A percentile compares a stretch with the other conserved stretches of the same genome.
Evolutionary conservation across 192 early-diverging fungal genomes (phyloP).

Genomic region (Dissophora ornata): DNA sequence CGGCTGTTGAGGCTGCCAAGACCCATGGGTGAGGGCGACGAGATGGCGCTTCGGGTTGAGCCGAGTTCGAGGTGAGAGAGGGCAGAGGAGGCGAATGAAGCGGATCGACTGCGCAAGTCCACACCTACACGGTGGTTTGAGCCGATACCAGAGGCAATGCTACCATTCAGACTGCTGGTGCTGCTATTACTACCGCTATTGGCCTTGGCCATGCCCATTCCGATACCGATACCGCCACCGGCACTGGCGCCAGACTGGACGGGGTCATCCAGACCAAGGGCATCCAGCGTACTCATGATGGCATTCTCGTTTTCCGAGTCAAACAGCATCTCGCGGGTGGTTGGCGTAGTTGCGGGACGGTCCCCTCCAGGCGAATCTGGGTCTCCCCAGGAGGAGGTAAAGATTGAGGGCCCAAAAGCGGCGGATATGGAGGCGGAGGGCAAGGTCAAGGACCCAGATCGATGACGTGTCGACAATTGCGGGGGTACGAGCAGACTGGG

Average conservation of each 20-base stretch:
- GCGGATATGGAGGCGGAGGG: slow-evolving; percentile 61
- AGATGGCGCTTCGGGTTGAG: slow-evolving; percentile 9
- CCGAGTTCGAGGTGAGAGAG: slow-evolving; percentile 39
- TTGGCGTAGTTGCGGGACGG: slow-evolving; percentile 56
- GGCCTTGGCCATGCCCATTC: slow-evolving; percentile 15
- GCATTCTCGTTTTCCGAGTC: slow-evolving; percentile 67
- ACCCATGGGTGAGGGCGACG: slow-evolving; percentile 13
- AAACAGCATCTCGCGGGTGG: slow-evolving; percentile 59
- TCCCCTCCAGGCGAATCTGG: slow-evolving; percentile 57
- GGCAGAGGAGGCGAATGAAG: slow-evolving; percentile 48
- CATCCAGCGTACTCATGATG: slow-evolving; percentile 73
- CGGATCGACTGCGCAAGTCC: slow-evolving; percentile 50
- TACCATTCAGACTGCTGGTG: slow-evolving; percentile 9
- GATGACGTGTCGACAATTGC: slow-evolving; percentile 57
- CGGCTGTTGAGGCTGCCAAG: slow-evolving; percentile 27
- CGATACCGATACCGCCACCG: slow-evolving; percentile 17
- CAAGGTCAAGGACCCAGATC: slow-evolving; percentile 65
- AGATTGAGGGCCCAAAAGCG: slow-evolving; percentile 72
- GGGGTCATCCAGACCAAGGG: slow-evolving; percentile 76
- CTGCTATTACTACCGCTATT: slow-evolving; percentile 17
- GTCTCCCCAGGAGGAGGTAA: slow-evolving; percentile 66
- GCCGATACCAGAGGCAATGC: slow-evolving; percentile 22
- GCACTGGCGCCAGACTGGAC: slow-evolving; percentile 41
- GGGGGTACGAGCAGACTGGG: slow-evolving; percentile 52
- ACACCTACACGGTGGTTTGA: slow-evolving; percentile 39